Evolutionary conservation across 1,284 basidiomycete species (phyloP).

Genomic region (Rhodotorula sp.): DNA sequence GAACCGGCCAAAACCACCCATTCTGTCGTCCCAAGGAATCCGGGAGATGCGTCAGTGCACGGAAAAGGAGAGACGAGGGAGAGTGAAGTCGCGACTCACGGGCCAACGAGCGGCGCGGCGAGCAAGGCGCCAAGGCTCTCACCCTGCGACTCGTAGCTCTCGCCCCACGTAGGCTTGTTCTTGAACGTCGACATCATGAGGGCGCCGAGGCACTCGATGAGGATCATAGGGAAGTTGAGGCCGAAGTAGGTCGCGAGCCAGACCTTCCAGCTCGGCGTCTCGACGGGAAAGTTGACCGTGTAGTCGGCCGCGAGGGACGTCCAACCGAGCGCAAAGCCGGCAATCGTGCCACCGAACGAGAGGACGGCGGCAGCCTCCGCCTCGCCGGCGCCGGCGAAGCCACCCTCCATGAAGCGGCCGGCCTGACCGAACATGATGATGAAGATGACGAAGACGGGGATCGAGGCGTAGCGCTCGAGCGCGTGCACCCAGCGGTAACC

Average conservation of each 20-base stretch:
- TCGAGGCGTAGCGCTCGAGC: slow-evolving; percentile 73
- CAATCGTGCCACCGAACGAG: slow-evolving; percentile 66
- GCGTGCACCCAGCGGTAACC: slow-evolving; percentile 55
- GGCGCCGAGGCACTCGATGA: slow-evolving; percentile 57
- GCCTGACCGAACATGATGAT: slow-evolving; percentile 56
- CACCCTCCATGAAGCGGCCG: slow-evolving; percentile 25
- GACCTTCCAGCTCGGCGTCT: slow-evolving; percentile 59
- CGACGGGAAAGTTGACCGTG: slow-evolving; percentile 53
- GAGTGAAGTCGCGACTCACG: neutral
- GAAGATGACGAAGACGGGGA: slow-evolving; percentile 73
- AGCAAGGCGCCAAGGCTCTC: slow-evolving; percentile 56
- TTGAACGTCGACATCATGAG: slow-evolving; percentile 62
- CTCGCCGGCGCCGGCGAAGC: slow-evolving; percentile 54
- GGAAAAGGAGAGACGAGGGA: slow-evolving; percentile 41
- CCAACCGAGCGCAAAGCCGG: slow-evolving; percentile 54
- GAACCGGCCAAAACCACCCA: slow-evolving; percentile 43
- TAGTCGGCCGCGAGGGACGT: slow-evolving; percentile 66
- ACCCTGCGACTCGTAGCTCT: slow-evolving; percentile 59
- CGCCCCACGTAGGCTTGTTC: slow-evolving; percentile 59
- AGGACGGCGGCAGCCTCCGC: slow-evolving; percentile 69
- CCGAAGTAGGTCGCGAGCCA: slow-evolving; percentile 68
- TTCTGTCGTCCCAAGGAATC: slow-evolving; percentile 27
- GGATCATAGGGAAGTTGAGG: slow-evolving; percentile 59
- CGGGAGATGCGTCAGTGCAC: too few relatives aligned
- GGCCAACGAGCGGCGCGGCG: slow-evolving; percentile 45